Evolutionary conservation across 208 protist genomes (phyloP), one percentile per base, ranked within the genome.

Genomic region (Kentomonas sorsogonicus): DNA sequence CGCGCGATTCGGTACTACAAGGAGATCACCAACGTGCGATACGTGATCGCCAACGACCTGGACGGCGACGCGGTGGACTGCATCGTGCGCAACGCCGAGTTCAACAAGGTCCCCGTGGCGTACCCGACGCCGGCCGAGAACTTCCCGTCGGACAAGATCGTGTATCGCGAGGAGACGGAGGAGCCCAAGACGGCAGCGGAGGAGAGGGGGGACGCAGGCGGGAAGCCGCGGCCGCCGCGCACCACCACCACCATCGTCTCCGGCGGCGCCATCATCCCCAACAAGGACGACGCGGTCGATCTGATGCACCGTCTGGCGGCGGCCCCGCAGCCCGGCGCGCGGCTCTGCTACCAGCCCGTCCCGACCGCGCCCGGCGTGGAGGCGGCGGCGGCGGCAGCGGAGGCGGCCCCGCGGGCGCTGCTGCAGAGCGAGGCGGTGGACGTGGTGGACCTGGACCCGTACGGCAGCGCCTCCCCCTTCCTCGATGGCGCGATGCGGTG

Each of bases 401-500:
- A 46, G 25, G 39, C 38, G 3, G 23, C 33, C 31, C 61, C 57
- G 26, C n/a, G n/a, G n/a, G n/a, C n/a, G n/a, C 55, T 98, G 60
- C 77, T 97, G 39, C 68, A 97, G 61, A 70, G 94, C 20, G 72
- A 83, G 70, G 74, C 65, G 46, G 98, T 99, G 79, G 93, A 99
- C 63, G 95, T 99, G 22, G 85, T 99, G 15, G 98, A 99, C 66
- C 79, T 99, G 3, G 98, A 99, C 66, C 98, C 98, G 4, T 99
- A 99, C 74, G 98, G 98, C 40, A 89, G 97, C 1, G 97, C 97
- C 11, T 86, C 94, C 3, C 93, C 91, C 6, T 99, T 99, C 66
- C 71, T 99, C 13, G 98, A 99, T 50, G 79, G 55, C 2, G 98
- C 98, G 0, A 90, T 99, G 13, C 86, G 96, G 58, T 82, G 84